Evolutionary conservation across 371 early-diverging fungal species (phyloP).

Genomic region (Syncephalastrum monosporum): DNA sequence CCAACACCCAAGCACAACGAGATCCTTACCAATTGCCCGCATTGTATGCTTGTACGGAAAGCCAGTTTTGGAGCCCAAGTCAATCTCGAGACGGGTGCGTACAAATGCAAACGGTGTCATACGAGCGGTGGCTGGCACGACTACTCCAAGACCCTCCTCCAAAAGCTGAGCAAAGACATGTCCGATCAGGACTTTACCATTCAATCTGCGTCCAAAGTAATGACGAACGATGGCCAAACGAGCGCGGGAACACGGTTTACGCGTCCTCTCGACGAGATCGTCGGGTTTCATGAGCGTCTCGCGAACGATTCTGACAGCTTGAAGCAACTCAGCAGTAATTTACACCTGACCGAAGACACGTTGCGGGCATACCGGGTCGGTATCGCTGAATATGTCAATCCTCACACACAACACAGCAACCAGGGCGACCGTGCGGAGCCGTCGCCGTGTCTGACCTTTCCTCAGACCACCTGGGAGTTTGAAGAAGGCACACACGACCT

Average conservation of each 20-base stretch:
- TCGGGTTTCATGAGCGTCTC: conserved; percentile 18
- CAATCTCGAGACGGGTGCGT: conserved; percentile 33
- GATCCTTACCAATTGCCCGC: conserved; percentile 43
- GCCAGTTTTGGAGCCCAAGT: conserved; percentile 41
- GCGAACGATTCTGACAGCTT: conserved; percentile 14
- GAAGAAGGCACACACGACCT: conserved; percentile 14
- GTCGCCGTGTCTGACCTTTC: conserved; percentile 38
- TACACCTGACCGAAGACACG: conserved; percentile 22
- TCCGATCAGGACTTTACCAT: too few relatives aligned
- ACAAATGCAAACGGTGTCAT: conserved; percentile 28
- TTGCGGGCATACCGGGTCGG: conserved; percentile 36
- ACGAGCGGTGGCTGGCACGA: conserved; percentile 10
- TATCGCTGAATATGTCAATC: conserved; percentile 23
- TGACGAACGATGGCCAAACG: not conserved
- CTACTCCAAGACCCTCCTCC: conserved; percentile 4
- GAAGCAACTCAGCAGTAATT: conserved; percentile 13
- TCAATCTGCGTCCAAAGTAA: conserved; percentile 5
- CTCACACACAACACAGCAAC: conserved; percentile 6
- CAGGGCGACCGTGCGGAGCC: not conserved
- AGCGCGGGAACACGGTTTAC: conserved; percentile 11
- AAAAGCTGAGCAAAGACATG: conserved; percentile 7
- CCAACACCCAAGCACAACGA: conserved; percentile 26
- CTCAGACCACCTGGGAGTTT: conserved; percentile 35
- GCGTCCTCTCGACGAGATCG: conserved; percentile 25
- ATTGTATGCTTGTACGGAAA: conserved; percentile 36